Percentiles rank a stretch among this genome's conserved stretches.
Evolutionary conservation across 2,329 filamentous ascomycete species (phyloP).

Genomic region (Teratosphaeriaceae sp.): DNA sequence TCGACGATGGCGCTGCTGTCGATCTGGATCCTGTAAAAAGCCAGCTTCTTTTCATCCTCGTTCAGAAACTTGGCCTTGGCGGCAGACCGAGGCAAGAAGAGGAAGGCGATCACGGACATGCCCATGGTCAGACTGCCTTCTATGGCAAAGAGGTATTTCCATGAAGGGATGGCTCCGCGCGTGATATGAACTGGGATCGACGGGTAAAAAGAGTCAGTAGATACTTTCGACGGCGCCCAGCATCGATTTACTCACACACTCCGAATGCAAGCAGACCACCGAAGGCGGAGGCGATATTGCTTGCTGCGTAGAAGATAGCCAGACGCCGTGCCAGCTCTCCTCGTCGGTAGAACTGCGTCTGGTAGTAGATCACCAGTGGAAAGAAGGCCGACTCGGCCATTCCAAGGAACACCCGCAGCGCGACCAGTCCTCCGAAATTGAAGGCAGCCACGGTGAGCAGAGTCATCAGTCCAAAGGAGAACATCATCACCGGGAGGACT

Average conservation of each 20-base stretch:
- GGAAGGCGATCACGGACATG: constrained; percentile 56
- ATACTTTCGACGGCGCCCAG: too few relatives aligned
- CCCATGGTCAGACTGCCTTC: constrained; percentile 53
- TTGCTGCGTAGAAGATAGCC: constrained; percentile 69
- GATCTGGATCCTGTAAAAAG: constrained; percentile 66
- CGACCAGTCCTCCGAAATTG: constrained; percentile 61
- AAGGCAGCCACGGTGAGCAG: constrained; percentile 49
- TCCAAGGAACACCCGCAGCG: constrained; percentile 64
- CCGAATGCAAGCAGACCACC: constrained; percentile 54
- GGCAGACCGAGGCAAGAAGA: constrained; percentile 61
- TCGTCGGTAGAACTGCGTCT: constrained; percentile 59
- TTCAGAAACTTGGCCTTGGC: constrained; percentile 59
- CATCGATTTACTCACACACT: too few relatives aligned
- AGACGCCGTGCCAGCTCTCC: constrained; percentile 64
- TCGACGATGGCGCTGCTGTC: constrained; percentile 63
- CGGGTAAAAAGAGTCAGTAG: too few relatives aligned
- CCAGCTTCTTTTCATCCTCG: constrained; percentile 59
- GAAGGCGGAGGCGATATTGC: constrained; percentile 65
- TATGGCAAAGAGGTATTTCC: constrained; percentile 62
- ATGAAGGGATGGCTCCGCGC: constrained; percentile 40
- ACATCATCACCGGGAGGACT: constrained; percentile 53
- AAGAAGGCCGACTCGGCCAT: constrained; percentile 60
- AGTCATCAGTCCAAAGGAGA: constrained; percentile 59
- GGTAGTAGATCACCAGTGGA: constrained; percentile 59
- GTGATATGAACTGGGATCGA: constrained; percentile 1